Percentiles rank a stretch among this genome's conserved stretches.
phyloP scores from a whole-genome alignment of 345 rosid genomes.

The Populus nigra region DNA sequence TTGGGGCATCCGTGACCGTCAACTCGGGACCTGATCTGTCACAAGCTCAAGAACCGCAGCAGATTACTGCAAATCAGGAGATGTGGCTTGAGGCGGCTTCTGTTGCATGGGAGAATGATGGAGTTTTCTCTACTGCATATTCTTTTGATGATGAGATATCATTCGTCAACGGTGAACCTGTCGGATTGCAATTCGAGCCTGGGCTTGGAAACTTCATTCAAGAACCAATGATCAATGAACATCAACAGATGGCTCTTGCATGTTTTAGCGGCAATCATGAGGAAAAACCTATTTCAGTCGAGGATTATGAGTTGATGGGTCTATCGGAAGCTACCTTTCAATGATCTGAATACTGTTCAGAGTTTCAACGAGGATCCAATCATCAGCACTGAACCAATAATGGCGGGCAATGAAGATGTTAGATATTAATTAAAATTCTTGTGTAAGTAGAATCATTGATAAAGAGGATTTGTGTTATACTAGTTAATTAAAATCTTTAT shows the following conservation, averaged over 20 bases:
- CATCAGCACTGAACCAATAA: no score
- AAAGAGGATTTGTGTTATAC: no score
- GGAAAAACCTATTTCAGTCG: neutral
- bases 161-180: neutral
- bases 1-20: neutral
- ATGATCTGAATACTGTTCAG: no score
- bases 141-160: neutral
- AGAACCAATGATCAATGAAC: no score
- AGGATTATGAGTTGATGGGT: neutral
- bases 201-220: no score
- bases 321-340: neutral
- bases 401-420: no score
- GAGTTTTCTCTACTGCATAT: no score
- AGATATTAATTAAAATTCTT: no score
- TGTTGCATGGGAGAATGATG: no score
- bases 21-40: neutral
- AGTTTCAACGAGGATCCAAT: neutral
- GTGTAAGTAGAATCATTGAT: no score
- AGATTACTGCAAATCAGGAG: neutral
- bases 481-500: no score
- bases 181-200: neutral
- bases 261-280: neutral
- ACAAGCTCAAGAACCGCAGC: neutral
- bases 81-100: neutral
- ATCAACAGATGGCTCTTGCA: no score